Evolutionary conservation across 1,284 basidiomycete species (phyloP).

Genomic region (Cutaneotrichosporon sp.): DNA sequence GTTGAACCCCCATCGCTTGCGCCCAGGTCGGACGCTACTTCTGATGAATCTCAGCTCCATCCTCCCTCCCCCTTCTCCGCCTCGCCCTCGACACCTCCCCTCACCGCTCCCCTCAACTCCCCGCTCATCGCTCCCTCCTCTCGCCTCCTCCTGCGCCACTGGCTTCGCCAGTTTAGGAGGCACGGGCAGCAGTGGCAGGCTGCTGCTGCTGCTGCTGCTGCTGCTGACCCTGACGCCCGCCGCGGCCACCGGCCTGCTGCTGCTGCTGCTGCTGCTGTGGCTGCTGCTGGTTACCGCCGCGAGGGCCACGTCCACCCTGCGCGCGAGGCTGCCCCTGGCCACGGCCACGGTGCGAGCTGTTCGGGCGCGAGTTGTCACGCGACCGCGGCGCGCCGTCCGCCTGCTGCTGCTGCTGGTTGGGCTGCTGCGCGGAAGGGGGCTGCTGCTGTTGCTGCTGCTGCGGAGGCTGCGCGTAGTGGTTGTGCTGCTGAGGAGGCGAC

Average conservation of each 20-base stretch:
- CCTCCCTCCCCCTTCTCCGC: not conserved
- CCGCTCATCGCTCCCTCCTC: not conserved
- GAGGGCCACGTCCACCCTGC: constrained; percentile 4
- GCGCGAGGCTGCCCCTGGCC: constrained; percentile 9
- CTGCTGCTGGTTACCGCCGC: constrained; percentile 2
- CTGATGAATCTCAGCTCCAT: constrained; percentile 1
- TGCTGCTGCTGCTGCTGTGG: not conserved
- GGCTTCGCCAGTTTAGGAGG: constrained; percentile 6
- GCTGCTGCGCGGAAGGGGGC: too few relatives aligned
- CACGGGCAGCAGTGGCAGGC: constrained; percentile 10
- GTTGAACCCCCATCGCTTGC: constrained; percentile 28
- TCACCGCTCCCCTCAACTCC: not conserved
- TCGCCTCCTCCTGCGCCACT: not conserved
- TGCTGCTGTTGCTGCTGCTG: constrained; percentile 2
- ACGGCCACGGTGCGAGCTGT: constrained; percentile 21
- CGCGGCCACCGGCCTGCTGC: constrained; percentile 6
- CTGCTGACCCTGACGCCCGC: constrained; percentile 9
- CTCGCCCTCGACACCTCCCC: not conserved
- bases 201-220: constrained; percentile 11
- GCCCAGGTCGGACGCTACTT: constrained; percentile 1
- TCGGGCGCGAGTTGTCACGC: constrained; percentile 18
- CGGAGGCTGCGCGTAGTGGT: constrained; percentile 5
- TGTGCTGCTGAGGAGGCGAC: constrained; percentile 4
- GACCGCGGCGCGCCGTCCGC: constrained; percentile 11
- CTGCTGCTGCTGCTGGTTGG: constrained; percentile 11